A percentile compares a stretch with the other conserved stretches of the same genome.
Conservation (phyloP, 2,329 filamentous ascomycete species). For the Fusarium proliferatum region DNA sequence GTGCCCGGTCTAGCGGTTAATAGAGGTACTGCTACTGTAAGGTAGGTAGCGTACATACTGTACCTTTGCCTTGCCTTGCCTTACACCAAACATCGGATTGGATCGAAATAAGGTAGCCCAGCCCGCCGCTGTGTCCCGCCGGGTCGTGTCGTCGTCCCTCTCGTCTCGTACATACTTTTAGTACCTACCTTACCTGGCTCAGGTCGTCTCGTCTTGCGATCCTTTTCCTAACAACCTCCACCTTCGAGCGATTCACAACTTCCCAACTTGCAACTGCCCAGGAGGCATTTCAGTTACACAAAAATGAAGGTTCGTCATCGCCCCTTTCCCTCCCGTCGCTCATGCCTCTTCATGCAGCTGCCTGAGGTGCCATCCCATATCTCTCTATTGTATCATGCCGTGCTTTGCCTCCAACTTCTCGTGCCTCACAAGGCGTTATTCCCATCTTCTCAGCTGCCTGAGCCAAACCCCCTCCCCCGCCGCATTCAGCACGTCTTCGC, state of each 20-base stretch:
- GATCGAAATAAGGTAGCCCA: slow-evolving; percentile 41
- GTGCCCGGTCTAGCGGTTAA: slow-evolving; percentile 27
- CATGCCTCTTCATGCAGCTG: slow-evolving; percentile 14
- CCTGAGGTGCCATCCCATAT: slow-evolving; percentile 1
- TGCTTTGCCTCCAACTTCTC: slow-evolving; percentile 10
- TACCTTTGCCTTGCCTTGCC: background rate
- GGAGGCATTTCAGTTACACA: slow-evolving; percentile 48
- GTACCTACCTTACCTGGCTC: slow-evolving; percentile 8
- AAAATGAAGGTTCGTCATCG: slow-evolving; percentile 52
- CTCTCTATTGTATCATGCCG: slow-evolving; percentile 9
- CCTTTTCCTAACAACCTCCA: slow-evolving; percentile 35
- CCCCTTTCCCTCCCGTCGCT: slow-evolving; percentile 31
- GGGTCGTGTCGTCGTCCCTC: slow-evolving; percentile 27
- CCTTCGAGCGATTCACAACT: slow-evolving; percentile 40
- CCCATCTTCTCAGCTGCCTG: slow-evolving; percentile 10
- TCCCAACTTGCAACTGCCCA: slow-evolving; percentile 44
- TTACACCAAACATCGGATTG: slow-evolving; percentile 30
- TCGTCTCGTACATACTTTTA: background rate
- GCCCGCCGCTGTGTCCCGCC: slow-evolving; percentile 26
- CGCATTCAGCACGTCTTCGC: slow-evolving; percentile 8
- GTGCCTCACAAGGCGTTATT: slow-evolving; percentile 17
- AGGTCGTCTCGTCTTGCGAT: slow-evolving; percentile 37
- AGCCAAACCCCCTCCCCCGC: slow-evolving; percentile 31
- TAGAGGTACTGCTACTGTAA: slow-evolving; percentile 8
- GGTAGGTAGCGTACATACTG: background rate